Evolutionary conservation across 305 asterid genomes (phyloP), one percentile per base, ranked within the genome.

Genomic region (Solanum hybrid): DNA sequence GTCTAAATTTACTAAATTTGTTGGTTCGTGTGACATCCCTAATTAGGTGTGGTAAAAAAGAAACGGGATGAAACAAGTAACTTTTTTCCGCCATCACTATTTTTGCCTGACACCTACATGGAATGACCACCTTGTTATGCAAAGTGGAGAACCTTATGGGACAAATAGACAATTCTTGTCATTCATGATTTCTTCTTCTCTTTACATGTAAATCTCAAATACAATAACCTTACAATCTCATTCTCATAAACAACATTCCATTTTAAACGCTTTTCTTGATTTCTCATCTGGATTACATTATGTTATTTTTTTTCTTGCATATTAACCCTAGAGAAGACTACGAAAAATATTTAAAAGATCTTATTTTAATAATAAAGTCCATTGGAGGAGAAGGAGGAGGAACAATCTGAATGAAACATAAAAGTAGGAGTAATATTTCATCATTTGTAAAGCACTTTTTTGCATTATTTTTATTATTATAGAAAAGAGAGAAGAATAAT

Each of bases 401-500:
- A 84, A 51, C 27, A 84, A 84, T 31, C 7, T 31, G 41, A 84
- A 51, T 84, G 39, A 51, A 68, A 20, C 29, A 51, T 84, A 51
- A 51, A 84, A 41, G 68, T 34, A 41, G 37, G 37, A 41, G 27
- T 39, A 37, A 24, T 26, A 15, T 41, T 51, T 84, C 41, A 10
- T 17, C 76, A 84, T 84, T 80, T 80, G 34, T 36, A 12, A 34
- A 78, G 7, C 29, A 9, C 45, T 10, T 20, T 31, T 78, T 10
- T 33, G 17, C 15, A 78, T 34, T 20, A 78, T 78, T 33, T 33
- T 78, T 78, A 20, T 78, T 20, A 10, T 78, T n/a, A 78, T 57
- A 31, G 37, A 24, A 73, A 81, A 27, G 8, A n/a, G 13, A n/a
- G 33, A 70, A 84, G n/a, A 91, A 82, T 10, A 89, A 92, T 93